A percentile compares a stretch with the other conserved stretches of the same genome.
These are phyloP conservation scores for Aspergillus uvarum DNA, from an alignment of 2,329 filamentous ascomycete species.

Conservation along the genomic window DNA sequence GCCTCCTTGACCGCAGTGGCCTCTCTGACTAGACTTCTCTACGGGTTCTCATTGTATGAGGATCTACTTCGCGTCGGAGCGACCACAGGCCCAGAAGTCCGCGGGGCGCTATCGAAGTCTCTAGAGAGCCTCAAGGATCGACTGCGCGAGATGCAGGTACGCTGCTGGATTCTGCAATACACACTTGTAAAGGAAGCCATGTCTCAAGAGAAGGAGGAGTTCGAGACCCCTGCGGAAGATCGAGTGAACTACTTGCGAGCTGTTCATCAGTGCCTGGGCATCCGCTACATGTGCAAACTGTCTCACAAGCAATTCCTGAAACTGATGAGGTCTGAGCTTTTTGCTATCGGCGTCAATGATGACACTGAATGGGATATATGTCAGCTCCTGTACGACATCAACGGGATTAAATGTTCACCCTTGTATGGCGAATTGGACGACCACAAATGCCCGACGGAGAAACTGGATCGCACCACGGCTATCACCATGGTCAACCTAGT, in stretches of 20 bases:
- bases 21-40: conserved; percentile 70
- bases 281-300: conserved; percentile 79
- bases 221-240: conserved; percentile 67
- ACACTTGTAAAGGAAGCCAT: conserved; percentile 74
- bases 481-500: conserved; percentile 81
- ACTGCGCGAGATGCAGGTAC: conserved; percentile 81
- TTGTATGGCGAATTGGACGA: conserved; percentile 67
- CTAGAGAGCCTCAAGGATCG: conserved; percentile 60
- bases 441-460: conserved; percentile 75
- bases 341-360: conserved; percentile 71
- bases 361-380: conserved; percentile 84
- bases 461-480: conserved; percentile 76
- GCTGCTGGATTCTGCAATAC: conserved; percentile 86
- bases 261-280: conserved; percentile 79
- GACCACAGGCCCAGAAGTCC: conserved; percentile 59
- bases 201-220: conserved; percentile 62
- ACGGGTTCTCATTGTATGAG: conserved; percentile 77
- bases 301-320: conserved; percentile 87
- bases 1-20: conserved; percentile 71
- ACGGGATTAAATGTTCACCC: conserved; percentile 74
- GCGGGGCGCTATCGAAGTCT: conserved; percentile 44
- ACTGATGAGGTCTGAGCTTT: conserved; percentile 80
- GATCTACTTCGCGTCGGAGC: conserved; percentile 82
- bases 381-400: conserved; percentile 79
- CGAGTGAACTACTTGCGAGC: conserved; percentile 76